Base-by-base conservation (phyloP, 2,329 filamentous ascomycete species). In the Geosmithia morbida region DNA sequence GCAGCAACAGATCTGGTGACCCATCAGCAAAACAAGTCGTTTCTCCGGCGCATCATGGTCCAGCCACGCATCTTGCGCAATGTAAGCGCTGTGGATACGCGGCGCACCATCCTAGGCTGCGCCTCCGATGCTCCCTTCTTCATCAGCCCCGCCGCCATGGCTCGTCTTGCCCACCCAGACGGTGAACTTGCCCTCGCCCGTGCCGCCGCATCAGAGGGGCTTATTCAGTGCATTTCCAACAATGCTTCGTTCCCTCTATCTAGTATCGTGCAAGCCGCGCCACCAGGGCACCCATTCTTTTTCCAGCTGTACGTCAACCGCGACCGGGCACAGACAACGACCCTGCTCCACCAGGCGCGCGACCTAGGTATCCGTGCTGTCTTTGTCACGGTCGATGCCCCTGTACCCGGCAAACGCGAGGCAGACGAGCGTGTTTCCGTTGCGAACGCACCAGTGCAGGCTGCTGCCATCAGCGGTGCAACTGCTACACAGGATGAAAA, bases 261-360 rank as follows among this genome's bases (percentile, higher is more conserved):
- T 10, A 66, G 69, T 13, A 65, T 75, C 41, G 59, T 63, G 17
- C 46, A 50, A 2, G 57, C 59, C n/a, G 59, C 66, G 1, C 66
- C 66, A 0, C 45, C 52, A 0, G 44, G 49, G 3, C 53, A 65
- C 48, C 64, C 64, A n/a, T 74, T 74, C 60, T 71, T 75, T 54
- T 72, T 75, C 57, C 74, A 77, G 51, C 59, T 77, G 14, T 77
- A 77, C 56, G 71, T 75, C 48, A 74, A 75, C 57, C 63, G 63
- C 1, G 64, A 74, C 48, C 68, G 70, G 2, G 50, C 61, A 29
- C 74, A 74, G 49, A 72, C 72, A 5, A 63, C 65, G 19, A 63
- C 60, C 1, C 61, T 75, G 2, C 63, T 77, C 11, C 63, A 57
- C 2, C 55, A 57, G 43, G 60, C 61, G 26, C 56, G 57, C 39